A percentile compares a stretch with the other conserved stretches of the same genome.
Evolutionary conservation across 805 yeast genomes (phyloP).

Genomic region (Barnettozyma wickerhamii): DNA sequence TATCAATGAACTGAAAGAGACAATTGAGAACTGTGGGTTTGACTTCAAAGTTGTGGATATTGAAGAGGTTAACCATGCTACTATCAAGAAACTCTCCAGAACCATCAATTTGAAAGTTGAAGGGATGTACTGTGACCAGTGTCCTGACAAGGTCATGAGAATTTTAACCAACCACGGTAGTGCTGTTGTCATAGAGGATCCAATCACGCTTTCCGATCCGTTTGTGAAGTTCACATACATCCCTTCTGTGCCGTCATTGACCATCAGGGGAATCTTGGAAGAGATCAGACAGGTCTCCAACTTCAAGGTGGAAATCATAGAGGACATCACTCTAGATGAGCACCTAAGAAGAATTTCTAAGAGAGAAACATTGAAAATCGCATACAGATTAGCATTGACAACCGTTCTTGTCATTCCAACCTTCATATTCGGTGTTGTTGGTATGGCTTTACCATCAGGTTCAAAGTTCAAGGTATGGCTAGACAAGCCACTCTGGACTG

Average conservation of each 20-base stretch:
- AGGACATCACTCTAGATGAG: conserved; percentile 58
- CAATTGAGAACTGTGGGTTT: conserved; percentile 65
- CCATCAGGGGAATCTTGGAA: conserved; percentile 51
- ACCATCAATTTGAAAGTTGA: conserved; percentile 50
- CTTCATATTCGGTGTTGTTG: conserved; percentile 63
- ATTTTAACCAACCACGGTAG: conserved; percentile 51
- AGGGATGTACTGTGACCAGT: conserved; percentile 70
- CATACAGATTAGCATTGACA: conserved; percentile 44
- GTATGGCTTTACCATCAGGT: conserved; percentile 53
- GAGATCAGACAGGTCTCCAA: conserved; percentile 41
- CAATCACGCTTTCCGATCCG: conserved; percentile 52
- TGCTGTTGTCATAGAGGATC: conserved; percentile 51
- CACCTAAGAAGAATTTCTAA: conserved; percentile 47
- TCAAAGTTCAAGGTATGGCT: conserved; percentile 47
- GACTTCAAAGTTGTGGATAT: conserved; percentile 47
- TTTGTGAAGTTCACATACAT: conserved; percentile 59
- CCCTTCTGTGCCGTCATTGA: conserved; percentile 50
- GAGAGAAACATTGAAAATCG: conserved; percentile 43
- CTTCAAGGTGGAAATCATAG: conserved; percentile 50
- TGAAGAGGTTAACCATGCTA: conserved; percentile 41
- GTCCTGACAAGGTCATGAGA: conserved; percentile 54
- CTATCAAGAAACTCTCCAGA: conserved; percentile 47
- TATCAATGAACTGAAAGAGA: conserved; percentile 39
- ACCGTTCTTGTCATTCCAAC: conserved; percentile 60
- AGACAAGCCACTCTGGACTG: conserved; percentile 58